Evolutionary conservation across 345 rosid species (phyloP).

Genomic region (Brassica carinata): DNA sequence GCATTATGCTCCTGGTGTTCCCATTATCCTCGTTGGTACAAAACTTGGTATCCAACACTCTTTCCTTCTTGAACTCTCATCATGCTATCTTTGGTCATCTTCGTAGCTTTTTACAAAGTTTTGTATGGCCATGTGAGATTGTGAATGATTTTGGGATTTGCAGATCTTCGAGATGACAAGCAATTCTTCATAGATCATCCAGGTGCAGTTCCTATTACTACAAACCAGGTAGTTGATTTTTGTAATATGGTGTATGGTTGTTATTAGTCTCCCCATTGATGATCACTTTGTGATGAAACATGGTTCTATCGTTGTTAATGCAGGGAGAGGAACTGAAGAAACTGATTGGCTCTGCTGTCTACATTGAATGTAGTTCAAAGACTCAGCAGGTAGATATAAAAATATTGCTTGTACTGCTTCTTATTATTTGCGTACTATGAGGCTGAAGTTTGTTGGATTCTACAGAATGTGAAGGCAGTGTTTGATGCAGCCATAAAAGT

Average conservation of each 20-base stretch:
- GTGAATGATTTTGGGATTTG: constrained; percentile 12
- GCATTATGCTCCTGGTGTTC: constrained; percentile 92
- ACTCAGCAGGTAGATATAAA: constrained; percentile 71
- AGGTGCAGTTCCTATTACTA: constrained; percentile 67
- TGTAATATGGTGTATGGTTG: background rate
- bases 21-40: constrained; percentile 84
- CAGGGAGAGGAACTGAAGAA: constrained; percentile 97
- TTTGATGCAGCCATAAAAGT: constrained; percentile 86
- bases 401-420: background rate
- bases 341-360: constrained; percentile 79
- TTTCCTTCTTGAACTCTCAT: background rate
- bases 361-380: constrained; percentile 93
- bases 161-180: constrained; percentile 75
- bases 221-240: constrained; percentile 49
- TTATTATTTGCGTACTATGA: constrained; percentile 1
- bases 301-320: background rate
- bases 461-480: constrained; percentile 86
- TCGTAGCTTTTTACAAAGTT: background rate
- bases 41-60: constrained; percentile 59
- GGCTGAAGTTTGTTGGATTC: constrained; percentile 7
- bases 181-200: constrained; percentile 74
- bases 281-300: background rate
- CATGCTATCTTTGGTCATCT: background rate
- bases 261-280: background rate
- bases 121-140: background rate